A percentile compares a stretch with the other conserved stretches of the same genome.
Evolutionary conservation across 2,329 filamentous ascomycete species (phyloP).

Genomic region (Diaporthe sp.): DNA sequence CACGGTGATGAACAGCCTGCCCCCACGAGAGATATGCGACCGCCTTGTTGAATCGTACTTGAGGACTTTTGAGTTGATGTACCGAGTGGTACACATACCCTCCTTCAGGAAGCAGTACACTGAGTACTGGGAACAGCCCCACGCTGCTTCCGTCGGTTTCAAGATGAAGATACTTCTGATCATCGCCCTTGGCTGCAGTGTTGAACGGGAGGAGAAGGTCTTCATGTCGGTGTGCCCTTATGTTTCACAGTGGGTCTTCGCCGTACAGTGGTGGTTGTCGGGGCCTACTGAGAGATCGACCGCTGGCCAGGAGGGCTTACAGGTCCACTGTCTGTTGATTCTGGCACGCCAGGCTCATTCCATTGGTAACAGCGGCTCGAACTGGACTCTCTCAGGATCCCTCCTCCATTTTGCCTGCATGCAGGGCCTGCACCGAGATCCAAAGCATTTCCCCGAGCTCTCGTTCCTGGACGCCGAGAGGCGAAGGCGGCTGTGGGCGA

Average conservation of each 20-base stretch:
- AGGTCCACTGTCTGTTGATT: conserved; percentile 66
- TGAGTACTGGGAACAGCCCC: conserved; percentile 59
- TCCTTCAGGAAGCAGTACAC: conserved; percentile 68
- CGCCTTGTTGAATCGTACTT: conserved; percentile 67
- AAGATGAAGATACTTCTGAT: background rate
- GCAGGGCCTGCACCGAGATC: conserved; percentile 48
- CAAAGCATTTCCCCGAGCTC: conserved; percentile 40
- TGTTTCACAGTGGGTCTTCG: conserved; percentile 64
- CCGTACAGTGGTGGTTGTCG: conserved; percentile 30
- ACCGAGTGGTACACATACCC: conserved; percentile 69
- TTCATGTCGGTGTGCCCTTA: conserved; percentile 59
- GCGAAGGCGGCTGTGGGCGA: conserved; percentile 47
- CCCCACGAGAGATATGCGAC: conserved; percentile 57
- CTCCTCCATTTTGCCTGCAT: conserved; percentile 48
- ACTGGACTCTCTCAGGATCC: conserved; percentile 44
- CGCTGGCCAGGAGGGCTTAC: conserved; percentile 61
- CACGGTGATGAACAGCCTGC: conserved; percentile 56
- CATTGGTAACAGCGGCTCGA: conserved; percentile 43
- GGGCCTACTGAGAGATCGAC: conserved; percentile 46
- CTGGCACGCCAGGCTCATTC: conserved; percentile 60
- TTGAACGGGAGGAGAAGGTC: conserved; percentile 47
- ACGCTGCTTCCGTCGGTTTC: conserved; percentile 40
- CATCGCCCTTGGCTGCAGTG: background rate
- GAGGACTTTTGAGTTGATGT: conserved; percentile 66
- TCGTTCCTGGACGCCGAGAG: conserved; percentile 44